Evolutionary conservation across 1,284 basidiomycete species (phyloP), one percentile per base, ranked within the genome.

Genomic region (Phellopilus nigrolimitatus): DNA sequence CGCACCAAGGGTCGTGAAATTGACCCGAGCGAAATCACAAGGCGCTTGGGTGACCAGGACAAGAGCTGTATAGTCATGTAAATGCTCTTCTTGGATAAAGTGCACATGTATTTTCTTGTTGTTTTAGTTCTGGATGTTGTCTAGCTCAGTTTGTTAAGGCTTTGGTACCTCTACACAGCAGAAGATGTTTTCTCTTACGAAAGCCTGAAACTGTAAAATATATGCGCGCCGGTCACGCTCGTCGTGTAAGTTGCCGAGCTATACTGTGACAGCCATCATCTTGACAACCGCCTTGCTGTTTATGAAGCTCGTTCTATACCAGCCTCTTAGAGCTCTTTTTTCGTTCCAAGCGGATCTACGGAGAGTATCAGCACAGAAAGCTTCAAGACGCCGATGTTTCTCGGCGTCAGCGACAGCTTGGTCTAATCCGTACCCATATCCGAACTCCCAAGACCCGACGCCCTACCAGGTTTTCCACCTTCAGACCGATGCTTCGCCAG

Each of bases 1-100:
- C 66, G 63, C n/a, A 68, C 71, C 12, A 65, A 67, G 38, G 71
- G 74, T 4, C 67, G 70, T 42, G 72, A 77, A 2, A 63, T 84
- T 60, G 71, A 75, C 41, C 66, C 80, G 2, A 82, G 82, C 56
- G 79, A 86, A 54, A 78, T 88, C 59, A 69, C 74, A 2, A 71
- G 73, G 25, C 66, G 76, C 45, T 61, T 87, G 37, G 68, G 69
- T 37, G 59, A 63, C 34, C 70, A 73, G 27, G 77, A 50, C 7
- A 51, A 79, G 44, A 70, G 75, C 12, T 91, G 88, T 68, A 69
- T 75, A 13, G 76, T 91, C 63, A 90, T 91, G 88, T 91, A 76
- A 62, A 57, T 2, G 3, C 8, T 24, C 27, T 21, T 41, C 19
- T 22, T 41, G 17, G 40, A 39, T 39, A 9, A 33, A 38, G 37